Evolutionary conservation across 257 asterid genomes (phyloP).

Genomic region (Paraleonurus japonicus): DNA sequence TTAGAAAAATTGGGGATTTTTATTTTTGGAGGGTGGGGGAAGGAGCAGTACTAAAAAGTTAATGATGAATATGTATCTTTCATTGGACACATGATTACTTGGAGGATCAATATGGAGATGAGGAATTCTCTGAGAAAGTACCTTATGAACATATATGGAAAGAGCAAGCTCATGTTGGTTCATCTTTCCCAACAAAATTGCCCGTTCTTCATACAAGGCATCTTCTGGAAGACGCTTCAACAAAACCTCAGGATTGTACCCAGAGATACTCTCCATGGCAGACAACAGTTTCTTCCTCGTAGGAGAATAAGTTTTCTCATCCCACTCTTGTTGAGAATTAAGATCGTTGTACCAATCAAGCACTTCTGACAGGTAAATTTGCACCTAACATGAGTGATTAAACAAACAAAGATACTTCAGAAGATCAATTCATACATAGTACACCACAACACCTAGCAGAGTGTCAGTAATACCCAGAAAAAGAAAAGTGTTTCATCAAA

Average conservation of each 20-base stretch:
- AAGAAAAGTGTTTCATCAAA: conserved; percentile 7
- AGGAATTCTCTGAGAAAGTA: conserved; percentile 28
- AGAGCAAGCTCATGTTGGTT: conserved; percentile 95
- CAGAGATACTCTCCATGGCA: conserved; percentile 82
- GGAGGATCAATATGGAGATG: conserved; percentile 19
- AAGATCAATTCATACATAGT: conserved; percentile 5
- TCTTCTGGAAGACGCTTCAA: conserved; percentile 85
- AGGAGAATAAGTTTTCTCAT: conserved; percentile 74
- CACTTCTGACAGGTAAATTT: conserved; percentile 92
- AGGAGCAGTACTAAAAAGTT: conserved; percentile 15
- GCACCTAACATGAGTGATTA: conserved; percentile 59
- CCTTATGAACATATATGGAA: conserved; percentile 91
- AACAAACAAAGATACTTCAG: conserved; percentile 13
- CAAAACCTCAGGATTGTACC: conserved; percentile 76
- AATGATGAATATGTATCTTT: conserved; percentile 4
- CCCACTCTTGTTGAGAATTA: conserved; percentile 80
- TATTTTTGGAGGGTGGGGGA: too few relatives aligned
- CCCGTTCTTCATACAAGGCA: conserved; percentile 90
- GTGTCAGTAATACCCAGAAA: not conserved
- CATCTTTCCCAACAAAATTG: conserved; percentile 90
- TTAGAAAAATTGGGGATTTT: not conserved
- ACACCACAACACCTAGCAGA: conserved; percentile 6
- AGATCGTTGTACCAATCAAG: conserved; percentile 83
- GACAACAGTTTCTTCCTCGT: conserved; percentile 89
- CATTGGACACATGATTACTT: conserved; percentile 12